Conservation (phyloP, 768 basidiomycete genomes). For the Kwoniella pini region DNA sequence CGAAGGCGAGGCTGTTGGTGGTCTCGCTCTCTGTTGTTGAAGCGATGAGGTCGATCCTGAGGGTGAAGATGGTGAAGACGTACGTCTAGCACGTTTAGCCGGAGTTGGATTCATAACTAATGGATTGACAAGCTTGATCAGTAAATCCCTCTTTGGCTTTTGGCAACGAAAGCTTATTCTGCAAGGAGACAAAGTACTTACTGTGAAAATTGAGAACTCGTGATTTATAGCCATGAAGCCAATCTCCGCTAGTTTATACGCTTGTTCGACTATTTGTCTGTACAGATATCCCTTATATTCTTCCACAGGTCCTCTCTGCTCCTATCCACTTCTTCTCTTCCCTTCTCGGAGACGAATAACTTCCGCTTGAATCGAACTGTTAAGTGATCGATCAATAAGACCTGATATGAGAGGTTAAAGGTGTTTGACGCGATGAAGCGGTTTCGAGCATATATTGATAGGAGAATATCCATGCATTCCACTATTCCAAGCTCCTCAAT, state of each 20-base stretch:
- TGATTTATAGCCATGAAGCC: neutral
- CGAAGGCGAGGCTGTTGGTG: slow-evolving; percentile 24
- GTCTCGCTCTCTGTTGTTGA: slow-evolving; percentile 3
- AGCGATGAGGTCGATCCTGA: slow-evolving; percentile 17
- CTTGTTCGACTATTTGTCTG: neutral
- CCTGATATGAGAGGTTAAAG: neutral
- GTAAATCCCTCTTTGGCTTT: neutral
- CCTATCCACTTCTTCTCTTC: neutral
- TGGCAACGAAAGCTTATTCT: neutral
- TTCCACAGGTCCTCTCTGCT: neutral
- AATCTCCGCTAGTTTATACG: neutral
- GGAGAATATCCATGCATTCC: slow-evolving; percentile 11
- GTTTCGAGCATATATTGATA: slow-evolving; percentile 4
- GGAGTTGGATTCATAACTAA: slow-evolving; percentile 26
- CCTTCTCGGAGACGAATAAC: neutral
- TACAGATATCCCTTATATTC: neutral
- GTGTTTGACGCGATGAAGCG: neutral
- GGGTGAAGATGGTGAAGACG: slow-evolving; percentile 19
- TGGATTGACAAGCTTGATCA: neutral
- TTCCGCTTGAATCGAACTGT: no score
- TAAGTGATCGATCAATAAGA: no score
- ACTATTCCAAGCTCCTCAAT: neutral
- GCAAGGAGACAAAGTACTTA: no score
- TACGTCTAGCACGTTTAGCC: slow-evolving; percentile 22
- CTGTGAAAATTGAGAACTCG: no score